Evolutionary conservation across 768 basidiomycete species (phyloP), one percentile per base, ranked within the genome.

Genomic region (Rubroboletus satanas): DNA sequence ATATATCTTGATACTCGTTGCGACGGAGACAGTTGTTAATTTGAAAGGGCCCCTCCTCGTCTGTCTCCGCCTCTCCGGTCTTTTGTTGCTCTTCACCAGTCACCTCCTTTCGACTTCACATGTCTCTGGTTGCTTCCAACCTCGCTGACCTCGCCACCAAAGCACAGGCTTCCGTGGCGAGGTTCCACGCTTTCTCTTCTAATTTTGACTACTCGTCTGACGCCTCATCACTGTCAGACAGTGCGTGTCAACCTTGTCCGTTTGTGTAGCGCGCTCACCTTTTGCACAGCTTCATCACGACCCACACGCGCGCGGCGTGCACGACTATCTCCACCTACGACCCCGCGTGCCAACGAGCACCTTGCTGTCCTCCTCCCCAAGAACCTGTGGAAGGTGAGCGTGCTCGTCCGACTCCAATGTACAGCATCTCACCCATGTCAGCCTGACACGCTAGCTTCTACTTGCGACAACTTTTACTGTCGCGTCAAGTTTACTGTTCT

Each of bases 401-500:
- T 42, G 18, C 31, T 35, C 49, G 43, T 45, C 48, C 28, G 29
- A 33, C 11, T 21, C 15, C 2, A 51, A 49, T 37, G 56, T 48
- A 18, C 46, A 45, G 7, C 41, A 35, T 46, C 48, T 64, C 57
- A 63, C 65, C 63, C 66, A 46, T 33, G 28, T 38, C 62, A 87
- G 83, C 79, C 85, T 49, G 89, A 91, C 69, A 73, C 76, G 5
- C 70, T 80, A 14, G 82, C 89, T 4, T 58, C 78, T 12, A 66
- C 71, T 46, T 92, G 89, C 75, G 88, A 91, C 73, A 88, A 81
- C 66, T 85, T 88, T 58, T 79, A 81, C 64, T 92, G 89, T 72
- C 77, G 77, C 52, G 74, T 78, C 58, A 69, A 69, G 48, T 91
- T 91, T 68, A 79, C 82, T 55, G 67, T 91, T 56, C 79, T 85